Base-by-base conservation (phyloP, 169 alveolate species). In the Cryptosporidium andersoni region DNA sequence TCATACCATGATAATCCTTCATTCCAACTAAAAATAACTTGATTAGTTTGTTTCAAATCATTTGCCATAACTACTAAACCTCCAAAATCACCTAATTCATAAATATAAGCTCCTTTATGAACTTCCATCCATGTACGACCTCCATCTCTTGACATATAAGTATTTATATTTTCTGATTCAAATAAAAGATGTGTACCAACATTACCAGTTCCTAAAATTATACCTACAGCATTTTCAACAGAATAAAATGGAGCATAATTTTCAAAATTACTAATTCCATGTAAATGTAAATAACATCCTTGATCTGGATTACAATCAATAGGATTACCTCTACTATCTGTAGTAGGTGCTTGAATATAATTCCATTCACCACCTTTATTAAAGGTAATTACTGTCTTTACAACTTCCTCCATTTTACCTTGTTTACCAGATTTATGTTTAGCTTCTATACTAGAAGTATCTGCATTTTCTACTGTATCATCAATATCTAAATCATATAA, bases 81-180 rank as follows among this genome's bases (percentile, higher is more conserved):
- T n/a, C 99, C 99, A 90, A 97, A 99, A 81, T 98, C 99, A 4
- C 99, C 99, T 34, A 95, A 94, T 90, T 98, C 99, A 90, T 97
- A 97, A 65, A 97, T 97, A 90, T 93, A 95, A 36, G 99, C 97
- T 12, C 99, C 99, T 90, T 97, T 97, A 89, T 92, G 98, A 0
- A 98, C 97, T 89, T 98, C 99, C 37, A 85, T 67, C 99, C 99
- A 98, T 7, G 98, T 95, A 12, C 94, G 95, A 0, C 99, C 99
- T 1, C 99, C 99, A 88, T 98, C 99, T 62, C 99, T 91, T 45
- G 98, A 94, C 58, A 98, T 82, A 91, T 95, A 98, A 42, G 99
- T 97, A 90, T 96, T 95, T 1, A 95, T 95, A 88, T 96, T 95
- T 40, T 92, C 95, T 39, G 91, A 89, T 40, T 92, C 92, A 55